These are phyloP conservation scores for Rhizophora apiculata DNA, from an alignment of 345 rosid species.

Conservation along the genomic window DNA sequence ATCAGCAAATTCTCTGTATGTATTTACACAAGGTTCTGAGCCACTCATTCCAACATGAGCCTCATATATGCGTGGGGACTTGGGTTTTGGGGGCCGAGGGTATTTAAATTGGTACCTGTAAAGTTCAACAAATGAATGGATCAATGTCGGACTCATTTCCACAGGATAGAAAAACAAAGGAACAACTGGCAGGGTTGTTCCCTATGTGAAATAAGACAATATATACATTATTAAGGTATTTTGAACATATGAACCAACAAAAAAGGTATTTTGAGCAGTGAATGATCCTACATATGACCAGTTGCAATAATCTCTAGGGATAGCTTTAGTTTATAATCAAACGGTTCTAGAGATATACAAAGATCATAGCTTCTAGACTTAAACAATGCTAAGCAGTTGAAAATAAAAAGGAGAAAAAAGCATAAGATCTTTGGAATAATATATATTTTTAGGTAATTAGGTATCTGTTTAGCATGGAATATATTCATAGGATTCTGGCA, in stretches of 20 bases:
- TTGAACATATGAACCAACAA: no score
- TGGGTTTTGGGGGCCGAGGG: conserved; percentile 63
- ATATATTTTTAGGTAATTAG: not conserved
- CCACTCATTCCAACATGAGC: conserved; percentile 89
- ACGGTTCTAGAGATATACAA: no score
- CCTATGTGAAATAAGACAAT: no score
- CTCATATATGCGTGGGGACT: conserved; percentile 67
- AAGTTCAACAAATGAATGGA: conserved; percentile 7
- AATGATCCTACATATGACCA: no score
- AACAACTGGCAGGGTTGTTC: not conserved
- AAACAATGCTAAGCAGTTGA: no score
- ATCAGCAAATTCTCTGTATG: conserved; percentile 79
- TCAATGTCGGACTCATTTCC: conserved; percentile 15
- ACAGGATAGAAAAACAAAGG: conserved; percentile 3
- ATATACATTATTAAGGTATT: no score
- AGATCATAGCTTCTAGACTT: no score
- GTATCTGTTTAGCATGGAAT: not conserved
- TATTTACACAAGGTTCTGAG: conserved; percentile 58
- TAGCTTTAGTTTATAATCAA: no score
- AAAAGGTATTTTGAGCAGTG: no score
- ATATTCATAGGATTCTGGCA: not conserved
- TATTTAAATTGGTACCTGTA: conserved; percentile 59
- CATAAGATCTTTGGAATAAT: not conserved
- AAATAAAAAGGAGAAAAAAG: no score
- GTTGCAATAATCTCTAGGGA: no score